A percentile compares a stretch with the other conserved stretches of the same genome.
Evolutionary conservation across 257 asterid genomes (phyloP).

Genomic region (Misopates orontium): DNA sequence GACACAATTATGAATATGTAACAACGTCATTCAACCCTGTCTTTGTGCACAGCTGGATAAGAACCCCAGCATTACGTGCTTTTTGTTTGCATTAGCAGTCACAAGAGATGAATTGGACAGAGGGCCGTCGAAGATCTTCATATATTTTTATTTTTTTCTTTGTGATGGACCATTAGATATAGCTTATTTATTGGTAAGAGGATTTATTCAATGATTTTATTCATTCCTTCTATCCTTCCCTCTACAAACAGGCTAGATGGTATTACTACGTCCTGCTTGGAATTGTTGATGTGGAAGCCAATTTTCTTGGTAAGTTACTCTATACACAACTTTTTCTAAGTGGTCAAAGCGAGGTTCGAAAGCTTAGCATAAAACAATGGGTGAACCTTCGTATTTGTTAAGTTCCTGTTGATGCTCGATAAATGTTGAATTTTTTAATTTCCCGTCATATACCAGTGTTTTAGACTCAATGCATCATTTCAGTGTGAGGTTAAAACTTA

Average conservation of each 20-base stretch:
- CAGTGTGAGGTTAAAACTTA: background rate
- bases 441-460: background rate
- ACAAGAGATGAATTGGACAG: no score
- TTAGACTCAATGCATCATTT: no score
- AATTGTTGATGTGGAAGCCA: conserved; percentile 89
- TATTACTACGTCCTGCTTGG: conserved; percentile 82
- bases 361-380: background rate
- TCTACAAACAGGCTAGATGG: conserved; percentile 77
- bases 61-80: background rate
- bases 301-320: conserved; percentile 72
- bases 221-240: conserved; percentile 6
- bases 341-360: background rate
- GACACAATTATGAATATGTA: background rate
- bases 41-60: conserved; percentile 7
- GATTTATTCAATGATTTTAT: conserved; percentile 18
- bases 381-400: background rate
- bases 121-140: background rate
- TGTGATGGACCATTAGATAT: no score
- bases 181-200: background rate
- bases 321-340: conserved; percentile 2
- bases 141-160: background rate
- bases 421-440: conserved; percentile 5
- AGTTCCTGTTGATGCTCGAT: background rate
- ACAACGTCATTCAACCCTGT: background rate
- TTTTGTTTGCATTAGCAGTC: background rate